A percentile compares a stretch with the other conserved stretches of the same genome.
Evolutionary conservation across 768 basidiomycete genomes (phyloP).

Genomic region (Boletus vinaceobasis): DNA sequence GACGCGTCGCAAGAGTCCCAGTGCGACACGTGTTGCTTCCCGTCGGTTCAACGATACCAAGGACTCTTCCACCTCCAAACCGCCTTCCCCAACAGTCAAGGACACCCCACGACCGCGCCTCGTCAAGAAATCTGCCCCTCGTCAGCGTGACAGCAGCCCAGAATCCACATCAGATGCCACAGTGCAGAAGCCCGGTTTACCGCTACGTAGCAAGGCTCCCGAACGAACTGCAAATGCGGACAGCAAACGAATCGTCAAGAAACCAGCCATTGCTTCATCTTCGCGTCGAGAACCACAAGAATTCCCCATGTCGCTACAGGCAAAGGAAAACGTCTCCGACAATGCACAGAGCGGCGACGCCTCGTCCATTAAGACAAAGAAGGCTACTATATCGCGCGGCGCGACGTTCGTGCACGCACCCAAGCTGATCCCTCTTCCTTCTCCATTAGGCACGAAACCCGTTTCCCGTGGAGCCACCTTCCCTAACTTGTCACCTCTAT

Average conservation of each 20-base stretch:
- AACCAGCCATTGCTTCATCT: background rate
- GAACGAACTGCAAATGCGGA: background rate
- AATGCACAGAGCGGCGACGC: constrained; percentile 8
- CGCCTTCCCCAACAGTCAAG: background rate
- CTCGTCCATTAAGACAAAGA: constrained; percentile 10
- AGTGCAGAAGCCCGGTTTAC: background rate
- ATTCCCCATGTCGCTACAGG: constrained; percentile 23
- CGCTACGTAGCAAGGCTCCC: constrained; percentile 5
- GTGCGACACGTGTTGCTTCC: background rate
- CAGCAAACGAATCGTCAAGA: constrained; percentile 8
- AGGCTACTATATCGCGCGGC: constrained; percentile 8
- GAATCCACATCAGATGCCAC: constrained; percentile 19
- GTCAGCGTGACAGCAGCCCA: constrained; percentile 5
- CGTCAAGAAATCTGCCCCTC: background rate
- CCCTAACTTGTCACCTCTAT: constrained; percentile 25
- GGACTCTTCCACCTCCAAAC: constrained; percentile 5
- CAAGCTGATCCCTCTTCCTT: constrained; percentile 18
- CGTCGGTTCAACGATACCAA: background rate
- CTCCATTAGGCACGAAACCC: constrained; percentile 13
- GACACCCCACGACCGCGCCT: constrained; percentile 6
- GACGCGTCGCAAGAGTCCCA: constrained; percentile 5
- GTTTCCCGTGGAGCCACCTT: constrained; percentile 17
- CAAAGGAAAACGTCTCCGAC: constrained; percentile 23
- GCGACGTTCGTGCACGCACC: background rate
- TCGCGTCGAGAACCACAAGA: constrained; percentile 16